Evolutionary conservation across 495 filamentous ascomycete genomes (phyloP), one percentile per base, ranked within the genome.

Genomic region (Chaetomium fimeti): DNA sequence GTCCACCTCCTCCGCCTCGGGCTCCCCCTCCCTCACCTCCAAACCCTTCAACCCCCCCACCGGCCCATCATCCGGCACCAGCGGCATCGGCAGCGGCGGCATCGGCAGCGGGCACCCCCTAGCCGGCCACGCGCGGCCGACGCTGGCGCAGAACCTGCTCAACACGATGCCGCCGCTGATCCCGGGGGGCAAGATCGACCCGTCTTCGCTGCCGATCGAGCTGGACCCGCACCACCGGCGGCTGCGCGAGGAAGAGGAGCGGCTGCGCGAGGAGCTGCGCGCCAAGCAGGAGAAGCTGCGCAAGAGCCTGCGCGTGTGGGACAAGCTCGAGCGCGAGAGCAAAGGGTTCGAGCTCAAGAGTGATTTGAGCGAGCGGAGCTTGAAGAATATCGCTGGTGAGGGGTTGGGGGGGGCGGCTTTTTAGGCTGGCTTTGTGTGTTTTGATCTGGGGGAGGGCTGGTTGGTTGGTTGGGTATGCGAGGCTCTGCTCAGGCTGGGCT

Each of bases 11-110:
- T 69, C 69, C 1, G 62, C 69, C 27, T 66, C 69, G n/a, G 42
- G 38, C 63, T 38, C 59, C 28, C 60, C 60, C 6, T 55, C 59
- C 45, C 20, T 40, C 15, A 16, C 59, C 18, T 54, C 73, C 27
- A 78, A 77, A 28, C 75, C 78, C 0, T 83, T 83, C 65, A 83
- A 83, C 54, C 80, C 80, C 0, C 80, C 80, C 25, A 83, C 80
- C 3, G 80, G 79, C 7, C 80, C 80, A 0, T 74, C 80, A 0
- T 36, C 32, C 32, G 32, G 32, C 32, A n/a, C n/a, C n/a, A 75
- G 78, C 2, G 65, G 68, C 53, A 71, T 61, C 43, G 65, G 58
- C 9, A 42, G 29, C 32, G 8, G 5, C 3, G 32, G 32, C 8
- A 36, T 11, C 32, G 6, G 45, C 29, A 12, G 45, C 45, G 18